Conservation (phyloP, 2,329 filamentous ascomycete species). For the Diaporthe sp. region DNA sequence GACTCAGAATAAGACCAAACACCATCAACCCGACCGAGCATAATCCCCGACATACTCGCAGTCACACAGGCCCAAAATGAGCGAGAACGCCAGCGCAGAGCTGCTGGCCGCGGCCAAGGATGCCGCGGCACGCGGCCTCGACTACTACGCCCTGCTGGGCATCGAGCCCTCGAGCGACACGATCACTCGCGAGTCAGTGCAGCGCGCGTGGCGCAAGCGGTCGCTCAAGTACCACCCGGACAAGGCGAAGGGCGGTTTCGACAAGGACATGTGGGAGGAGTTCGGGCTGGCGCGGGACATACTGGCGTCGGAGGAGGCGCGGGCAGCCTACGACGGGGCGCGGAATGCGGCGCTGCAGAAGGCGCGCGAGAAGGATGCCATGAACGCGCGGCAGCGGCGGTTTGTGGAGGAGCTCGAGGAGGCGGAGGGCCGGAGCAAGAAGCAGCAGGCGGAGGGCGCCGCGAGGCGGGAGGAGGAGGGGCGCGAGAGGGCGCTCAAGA, state of each 20-base stretch:
- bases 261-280: conserved; percentile 86
- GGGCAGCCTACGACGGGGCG: conserved; percentile 83
- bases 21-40: neutral
- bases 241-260: conserved; percentile 83
- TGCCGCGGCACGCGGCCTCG: conserved; percentile 72
- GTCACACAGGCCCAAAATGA: conserved; percentile 17
- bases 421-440: conserved; percentile 77
- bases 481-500: conserved; percentile 51
- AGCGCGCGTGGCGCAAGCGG: conserved; percentile 86
- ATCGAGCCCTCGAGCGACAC: conserved; percentile 71
- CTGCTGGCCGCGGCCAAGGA: conserved; percentile 68
- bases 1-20: neutral
- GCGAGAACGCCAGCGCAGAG: conserved; percentile 55
- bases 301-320: conserved; percentile 78
- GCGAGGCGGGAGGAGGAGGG: conserved; percentile 45
- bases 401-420: conserved; percentile 91
- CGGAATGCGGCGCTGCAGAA: conserved; percentile 79
- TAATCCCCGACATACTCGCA: neutral
- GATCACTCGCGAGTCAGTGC: conserved; percentile 71
- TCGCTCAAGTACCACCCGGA: conserved; percentile 95
- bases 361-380: conserved; percentile 78
- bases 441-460: conserved; percentile 61
- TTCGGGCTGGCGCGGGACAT: conserved; percentile 91
- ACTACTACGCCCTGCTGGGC: conserved; percentile 84
- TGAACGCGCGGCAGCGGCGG: conserved; percentile 79